A percentile compares a stretch with the other conserved stretches of the same genome.
Conservation (phyloP, 768 basidiomycete species). For the Pleurotus cornucopiae region DNA sequence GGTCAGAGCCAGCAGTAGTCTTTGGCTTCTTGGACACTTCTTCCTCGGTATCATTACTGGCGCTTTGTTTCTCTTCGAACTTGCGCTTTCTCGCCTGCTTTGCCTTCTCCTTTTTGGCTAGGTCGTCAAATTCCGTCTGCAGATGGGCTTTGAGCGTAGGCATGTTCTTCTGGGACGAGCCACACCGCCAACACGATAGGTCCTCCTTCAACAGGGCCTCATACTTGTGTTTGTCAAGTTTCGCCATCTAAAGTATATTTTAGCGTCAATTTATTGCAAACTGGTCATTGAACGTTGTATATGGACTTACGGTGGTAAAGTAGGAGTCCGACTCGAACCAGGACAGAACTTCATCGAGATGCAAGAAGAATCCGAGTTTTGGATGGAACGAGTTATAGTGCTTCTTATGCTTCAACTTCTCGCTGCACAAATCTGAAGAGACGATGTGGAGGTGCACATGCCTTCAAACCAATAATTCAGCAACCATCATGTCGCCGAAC, state of each 20-base stretch:
- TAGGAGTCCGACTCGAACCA: conserved; percentile 67
- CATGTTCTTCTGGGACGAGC: conserved; percentile 59
- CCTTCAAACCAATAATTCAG: conserved; percentile 7
- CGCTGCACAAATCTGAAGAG: conserved; percentile 70
- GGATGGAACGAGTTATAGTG: conserved; percentile 94
- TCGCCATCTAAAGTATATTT: conserved; percentile 41
- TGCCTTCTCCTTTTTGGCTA: conserved; percentile 36
- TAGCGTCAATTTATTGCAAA: neutral
- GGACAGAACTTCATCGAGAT: conserved; percentile 68
- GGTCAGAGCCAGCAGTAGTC: neutral
- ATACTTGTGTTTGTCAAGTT: conserved; percentile 47
- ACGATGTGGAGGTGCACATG: conserved; percentile 86
- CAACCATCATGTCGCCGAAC: neutral
- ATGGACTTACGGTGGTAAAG: conserved; percentile 41
- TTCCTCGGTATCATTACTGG: conserved; percentile 5
- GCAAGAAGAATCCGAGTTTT: conserved; percentile 76
- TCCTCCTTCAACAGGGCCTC: conserved; percentile 64
- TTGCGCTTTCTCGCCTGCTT: conserved; percentile 39
- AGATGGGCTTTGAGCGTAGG: conserved; percentile 74
- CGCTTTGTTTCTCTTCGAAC: conserved; percentile 19
- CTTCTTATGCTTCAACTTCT: conserved; percentile 77
- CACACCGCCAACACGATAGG: conserved; percentile 71
- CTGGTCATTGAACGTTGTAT: no score
- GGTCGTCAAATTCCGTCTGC: conserved; percentile 64
- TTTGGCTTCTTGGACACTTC: conserved; percentile 12